A percentile compares a stretch with the other conserved stretches of the same genome.
These are phyloP conservation scores for Vanrija sp. DNA, from an alignment of 1,284 basidiomycete genomes.

Conservation along the genomic window DNA sequence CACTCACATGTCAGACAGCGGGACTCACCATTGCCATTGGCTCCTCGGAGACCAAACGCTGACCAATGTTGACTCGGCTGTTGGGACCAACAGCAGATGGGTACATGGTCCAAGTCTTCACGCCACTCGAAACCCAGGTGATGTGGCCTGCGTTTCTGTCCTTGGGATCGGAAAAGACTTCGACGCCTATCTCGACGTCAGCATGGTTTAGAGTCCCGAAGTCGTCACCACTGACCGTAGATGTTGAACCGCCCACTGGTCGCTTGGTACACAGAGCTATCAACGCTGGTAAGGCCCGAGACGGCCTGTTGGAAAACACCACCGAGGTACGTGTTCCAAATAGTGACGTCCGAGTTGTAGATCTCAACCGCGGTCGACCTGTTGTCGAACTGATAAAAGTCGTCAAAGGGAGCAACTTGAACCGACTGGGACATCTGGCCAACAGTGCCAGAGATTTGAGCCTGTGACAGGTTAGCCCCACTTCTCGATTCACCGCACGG, in stretches of 20 bases:
- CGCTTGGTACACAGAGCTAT: slow-evolving; percentile 50
- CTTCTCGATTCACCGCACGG: not conserved
- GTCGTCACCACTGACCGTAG: slow-evolving; percentile 54
- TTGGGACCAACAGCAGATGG: slow-evolving; percentile 63
- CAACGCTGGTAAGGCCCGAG: slow-evolving; percentile 59
- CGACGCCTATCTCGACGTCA: slow-evolving; percentile 52
- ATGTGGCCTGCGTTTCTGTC: slow-evolving; percentile 58
- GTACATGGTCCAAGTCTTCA: slow-evolving; percentile 54
- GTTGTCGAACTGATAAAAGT: slow-evolving; percentile 60
- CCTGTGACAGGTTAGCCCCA: not conserved
- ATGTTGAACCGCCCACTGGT: slow-evolving; percentile 28
- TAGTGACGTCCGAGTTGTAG: slow-evolving; percentile 51
- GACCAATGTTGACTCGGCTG: slow-evolving; percentile 60
- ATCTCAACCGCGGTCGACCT: slow-evolving; percentile 40
- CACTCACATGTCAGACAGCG: too few relatives aligned
- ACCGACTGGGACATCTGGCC: slow-evolving; percentile 58
- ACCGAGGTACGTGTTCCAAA: slow-evolving; percentile 72
- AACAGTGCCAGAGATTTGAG: slow-evolving; percentile 20
- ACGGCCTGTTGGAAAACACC: slow-evolving; percentile 75
- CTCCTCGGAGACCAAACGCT: slow-evolving; percentile 73
- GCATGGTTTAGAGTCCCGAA: slow-evolving; percentile 46
- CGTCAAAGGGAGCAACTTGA: slow-evolving; percentile 59
- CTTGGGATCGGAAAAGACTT: slow-evolving; percentile 62
- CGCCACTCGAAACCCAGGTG: slow-evolving; percentile 61
- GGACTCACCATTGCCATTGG: slow-evolving; percentile 58